These are phyloP conservation scores for Solanum corneliomulleri DNA, from an alignment of 257 asterid species.

Conservation along the genomic window DNA sequence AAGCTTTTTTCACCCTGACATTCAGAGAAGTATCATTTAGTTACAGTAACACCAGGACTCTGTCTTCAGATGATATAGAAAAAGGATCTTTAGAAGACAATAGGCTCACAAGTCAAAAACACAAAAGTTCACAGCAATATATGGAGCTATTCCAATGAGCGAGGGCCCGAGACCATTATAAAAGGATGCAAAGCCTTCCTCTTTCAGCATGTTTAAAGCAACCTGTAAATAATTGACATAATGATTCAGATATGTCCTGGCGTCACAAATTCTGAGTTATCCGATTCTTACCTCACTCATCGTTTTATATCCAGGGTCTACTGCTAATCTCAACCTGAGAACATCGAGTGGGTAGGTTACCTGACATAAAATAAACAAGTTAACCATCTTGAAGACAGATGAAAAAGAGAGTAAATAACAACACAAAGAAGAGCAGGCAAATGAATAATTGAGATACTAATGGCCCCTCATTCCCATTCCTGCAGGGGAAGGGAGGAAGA, in stretches of 20 bases:
- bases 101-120: constrained; percentile 93
- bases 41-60: background rate
- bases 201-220: constrained; percentile 76
- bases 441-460: background rate
- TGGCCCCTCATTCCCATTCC: too few relatives aligned
- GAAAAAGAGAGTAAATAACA: background rate
- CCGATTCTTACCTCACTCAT: constrained; percentile 63
- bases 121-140: constrained; percentile 89
- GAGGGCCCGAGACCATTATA: constrained; percentile 93
- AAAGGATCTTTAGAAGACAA: constrained; percentile 12
- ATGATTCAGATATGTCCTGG: background rate
- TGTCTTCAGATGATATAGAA: background rate
- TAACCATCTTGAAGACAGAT: background rate
- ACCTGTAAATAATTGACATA: constrained; percentile 41
- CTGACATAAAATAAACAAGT: constrained; percentile 27
- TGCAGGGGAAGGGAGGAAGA: background rate
- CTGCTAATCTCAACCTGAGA: constrained; percentile 84
- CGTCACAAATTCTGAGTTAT: background rate
- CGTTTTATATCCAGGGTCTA: constrained; percentile 76
- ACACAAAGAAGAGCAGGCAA: background rate
- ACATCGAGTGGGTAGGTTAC: constrained; percentile 88
- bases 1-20: constrained; percentile 78
- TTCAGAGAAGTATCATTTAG: constrained; percentile 3
- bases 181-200: constrained; percentile 81
- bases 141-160: constrained; percentile 92